These are phyloP conservation scores for Chytriomyces hyalinus DNA, from an alignment of 192 early-diverging fungal species.

Conservation along the genomic window DNA sequence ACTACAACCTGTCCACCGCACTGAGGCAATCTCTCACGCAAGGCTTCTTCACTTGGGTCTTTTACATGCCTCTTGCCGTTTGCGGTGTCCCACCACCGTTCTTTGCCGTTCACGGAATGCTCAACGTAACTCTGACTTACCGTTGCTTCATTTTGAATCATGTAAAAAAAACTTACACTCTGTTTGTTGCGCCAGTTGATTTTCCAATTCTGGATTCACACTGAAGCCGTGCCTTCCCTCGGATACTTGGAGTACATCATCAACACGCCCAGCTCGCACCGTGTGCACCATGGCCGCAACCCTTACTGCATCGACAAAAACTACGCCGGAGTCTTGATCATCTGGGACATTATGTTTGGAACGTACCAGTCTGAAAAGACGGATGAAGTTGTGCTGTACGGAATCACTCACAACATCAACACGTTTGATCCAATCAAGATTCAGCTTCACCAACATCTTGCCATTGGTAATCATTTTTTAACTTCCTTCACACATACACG, in stretches of 20 bases:
- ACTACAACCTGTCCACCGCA: conserved; percentile 65
- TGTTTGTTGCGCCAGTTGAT: conserved; percentile 26
- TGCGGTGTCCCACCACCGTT: conserved; percentile 56
- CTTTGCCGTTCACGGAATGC: conserved; percentile 59
- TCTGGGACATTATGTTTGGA: conserved; percentile 69
- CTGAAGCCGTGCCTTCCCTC: conserved; percentile 56
- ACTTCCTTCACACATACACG: no score
- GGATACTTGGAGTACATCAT: conserved; percentile 66
- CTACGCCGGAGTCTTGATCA: conserved; percentile 66
- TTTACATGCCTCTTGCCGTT: conserved; percentile 59
- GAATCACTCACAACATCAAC: conserved; percentile 64
- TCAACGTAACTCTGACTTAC: conserved; percentile 36
- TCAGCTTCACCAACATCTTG: conserved; percentile 50
- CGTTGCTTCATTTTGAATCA: background rate
- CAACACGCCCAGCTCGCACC: conserved; percentile 66
- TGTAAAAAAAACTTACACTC: background rate
- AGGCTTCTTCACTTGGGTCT: conserved; percentile 57
- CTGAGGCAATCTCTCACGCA: conserved; percentile 60
- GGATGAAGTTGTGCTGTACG: conserved; percentile 59
- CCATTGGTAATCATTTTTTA: background rate
- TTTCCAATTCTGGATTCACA: conserved; percentile 56
- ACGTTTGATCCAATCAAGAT: conserved; percentile 64
- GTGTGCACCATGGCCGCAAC: conserved; percentile 68
- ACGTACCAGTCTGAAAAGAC: conserved; percentile 59
- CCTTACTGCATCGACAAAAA: conserved; percentile 70